These are phyloP conservation scores for Neofusicoccum ribis DNA, from an alignment of 2,329 filamentous ascomycete genomes.

Conservation along the genomic window DNA sequence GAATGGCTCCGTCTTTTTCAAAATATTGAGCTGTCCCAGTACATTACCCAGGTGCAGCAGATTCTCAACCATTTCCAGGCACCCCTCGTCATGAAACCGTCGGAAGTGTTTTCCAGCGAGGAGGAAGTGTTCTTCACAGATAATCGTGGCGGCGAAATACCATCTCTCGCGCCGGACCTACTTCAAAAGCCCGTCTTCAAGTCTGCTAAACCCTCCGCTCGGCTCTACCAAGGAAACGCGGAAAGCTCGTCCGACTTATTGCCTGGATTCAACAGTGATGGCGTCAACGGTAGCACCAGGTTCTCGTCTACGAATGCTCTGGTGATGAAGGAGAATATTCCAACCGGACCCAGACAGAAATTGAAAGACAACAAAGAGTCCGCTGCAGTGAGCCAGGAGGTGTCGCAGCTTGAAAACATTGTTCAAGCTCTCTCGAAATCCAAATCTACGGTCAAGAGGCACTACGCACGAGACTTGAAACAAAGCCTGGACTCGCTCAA, in stretches of 20 bases:
- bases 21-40: slow-evolving; percentile 49
- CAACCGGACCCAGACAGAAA: too few species aligned
- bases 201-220: neutral
- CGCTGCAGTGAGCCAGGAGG: neutral
- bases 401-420: neutral
- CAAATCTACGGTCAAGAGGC: neutral
- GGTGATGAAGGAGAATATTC: neutral
- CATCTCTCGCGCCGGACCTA: neutral
- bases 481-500: slow-evolving; percentile 14
- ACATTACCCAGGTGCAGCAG: slow-evolving; percentile 47
- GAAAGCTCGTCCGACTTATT: too few species aligned
- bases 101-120: neutral
- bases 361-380: neutral
- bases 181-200: neutral
- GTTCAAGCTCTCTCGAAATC: neutral
- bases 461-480: slow-evolving; percentile 2
- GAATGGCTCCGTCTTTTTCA: slow-evolving; percentile 53
- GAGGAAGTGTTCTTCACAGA: neutral
- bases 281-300: neutral
- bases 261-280: too few species aligned
- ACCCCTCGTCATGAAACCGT: neutral
- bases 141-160: neutral
- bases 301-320: neutral
- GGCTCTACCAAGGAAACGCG: too few species aligned
- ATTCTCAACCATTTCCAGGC: slow-evolving; percentile 33